Percentiles rank a stretch among this genome's conserved stretches.
phyloP scores from a whole-genome alignment of 2,329 filamentous ascomycete species.

The Colletotrichum sp. region DNA sequence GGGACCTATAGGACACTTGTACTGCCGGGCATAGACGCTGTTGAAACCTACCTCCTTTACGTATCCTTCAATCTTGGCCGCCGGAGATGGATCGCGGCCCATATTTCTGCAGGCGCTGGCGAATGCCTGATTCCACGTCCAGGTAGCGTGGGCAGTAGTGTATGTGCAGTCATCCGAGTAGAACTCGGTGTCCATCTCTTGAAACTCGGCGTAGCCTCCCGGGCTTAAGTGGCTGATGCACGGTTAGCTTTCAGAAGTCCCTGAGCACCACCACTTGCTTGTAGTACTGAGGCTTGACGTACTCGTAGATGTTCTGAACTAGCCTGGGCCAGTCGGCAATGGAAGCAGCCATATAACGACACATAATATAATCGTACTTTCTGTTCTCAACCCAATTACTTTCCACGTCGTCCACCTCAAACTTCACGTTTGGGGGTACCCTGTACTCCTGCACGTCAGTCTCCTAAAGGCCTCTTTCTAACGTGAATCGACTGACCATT shows the following conservation, averaged over 20 bases:
- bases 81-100: neutral
- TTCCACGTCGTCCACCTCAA: neutral
- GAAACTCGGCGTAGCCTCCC: neutral
- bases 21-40: neutral
- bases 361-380: neutral
- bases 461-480: neutral
- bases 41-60: neutral
- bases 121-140: neutral
- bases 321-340: neutral
- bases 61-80: neutral
- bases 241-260: too few species aligned
- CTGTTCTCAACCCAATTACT: neutral
- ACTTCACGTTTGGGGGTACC: neutral
- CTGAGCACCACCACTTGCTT: too few species aligned
- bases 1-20: neutral
- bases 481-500: neutral
- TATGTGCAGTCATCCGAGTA: neutral
- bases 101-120: neutral
- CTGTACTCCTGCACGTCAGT: rapidly evolving
- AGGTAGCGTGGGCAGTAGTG: neutral
- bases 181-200: neutral
- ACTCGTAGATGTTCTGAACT: neutral
- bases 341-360: neutral
- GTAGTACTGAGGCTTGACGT: neutral
- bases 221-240: neutral